These are phyloP conservation scores for Exophiala phaeomuriformis DNA, from an alignment of 2,329 filamentous ascomycete species.

Conservation along the genomic window DNA sequence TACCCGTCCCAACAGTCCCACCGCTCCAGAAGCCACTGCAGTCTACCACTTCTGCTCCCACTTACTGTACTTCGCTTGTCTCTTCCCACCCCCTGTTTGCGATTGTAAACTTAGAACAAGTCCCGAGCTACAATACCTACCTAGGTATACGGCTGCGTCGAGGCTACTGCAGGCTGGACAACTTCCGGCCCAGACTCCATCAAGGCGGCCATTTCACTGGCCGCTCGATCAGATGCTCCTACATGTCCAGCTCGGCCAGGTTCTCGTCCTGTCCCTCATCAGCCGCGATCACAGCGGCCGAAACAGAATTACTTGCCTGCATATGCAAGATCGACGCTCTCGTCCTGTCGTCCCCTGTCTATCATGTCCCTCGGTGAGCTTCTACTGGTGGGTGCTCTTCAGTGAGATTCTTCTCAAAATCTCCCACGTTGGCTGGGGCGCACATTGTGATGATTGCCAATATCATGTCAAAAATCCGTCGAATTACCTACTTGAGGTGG, in stretches of 20 bases:
- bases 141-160: not conserved
- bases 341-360: not conserved
- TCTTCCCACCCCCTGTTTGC: not conserved
- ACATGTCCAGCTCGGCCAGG: constrained; percentile 19
- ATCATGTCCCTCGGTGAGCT: constrained; percentile 5
- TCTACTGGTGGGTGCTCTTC: constrained; percentile 15
- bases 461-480: constrained; percentile 19
- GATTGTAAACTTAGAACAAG: not conserved
- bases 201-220: constrained; percentile 8
- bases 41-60: too few species aligned
- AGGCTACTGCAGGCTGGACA: constrained; percentile 20
- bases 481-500: constrained; percentile 2
- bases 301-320: constrained; percentile 14
- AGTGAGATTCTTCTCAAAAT: constrained; percentile 18
- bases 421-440: constrained; percentile 6
- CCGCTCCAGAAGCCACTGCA: too few species aligned
- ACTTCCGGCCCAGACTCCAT: not conserved
- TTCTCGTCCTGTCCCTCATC: constrained; percentile 2
- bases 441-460: constrained; percentile 18
- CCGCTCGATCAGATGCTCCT: constrained; percentile 3
- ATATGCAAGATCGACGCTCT: constrained; percentile 22
- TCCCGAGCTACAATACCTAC: not conserved
- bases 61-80: not conserved
- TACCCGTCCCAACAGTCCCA: too few species aligned
- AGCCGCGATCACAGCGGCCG: not conserved